Conservation (phyloP, 495 filamentous ascomycete genomes). For the Geopyxis carbonaria region DNA sequence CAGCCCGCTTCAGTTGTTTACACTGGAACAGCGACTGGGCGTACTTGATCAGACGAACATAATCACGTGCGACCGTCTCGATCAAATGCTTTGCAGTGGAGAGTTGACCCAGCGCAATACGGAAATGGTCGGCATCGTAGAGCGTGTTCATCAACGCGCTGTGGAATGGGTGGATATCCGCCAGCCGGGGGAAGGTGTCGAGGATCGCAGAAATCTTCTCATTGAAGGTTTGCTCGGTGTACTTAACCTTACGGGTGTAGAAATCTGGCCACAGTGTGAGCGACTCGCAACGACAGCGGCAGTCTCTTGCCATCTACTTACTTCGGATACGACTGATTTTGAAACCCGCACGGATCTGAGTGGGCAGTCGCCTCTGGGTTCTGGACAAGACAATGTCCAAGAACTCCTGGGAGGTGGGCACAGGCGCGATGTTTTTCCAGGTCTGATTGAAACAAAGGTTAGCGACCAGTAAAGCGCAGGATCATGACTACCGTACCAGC, state of each 20-base stretch:
- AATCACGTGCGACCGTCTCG: conserved; percentile 86
- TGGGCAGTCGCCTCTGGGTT: conserved; percentile 86
- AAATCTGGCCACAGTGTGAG: too few relatives aligned
- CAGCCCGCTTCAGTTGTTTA: conserved; percentile 82
- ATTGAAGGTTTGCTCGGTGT: conserved; percentile 89
- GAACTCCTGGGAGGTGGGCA: conserved; percentile 88
- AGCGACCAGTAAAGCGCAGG: background rate
- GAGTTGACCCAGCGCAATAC: conserved; percentile 87
- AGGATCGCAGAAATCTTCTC: conserved; percentile 83
- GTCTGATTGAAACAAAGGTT: conserved; percentile 20
- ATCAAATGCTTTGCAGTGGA: conserved; percentile 92
- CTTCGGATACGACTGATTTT: conserved; percentile 90
- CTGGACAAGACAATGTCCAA: conserved; percentile 89
- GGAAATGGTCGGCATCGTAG: conserved; percentile 96
- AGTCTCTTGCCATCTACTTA: too few relatives aligned
- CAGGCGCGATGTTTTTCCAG: conserved; percentile 60
- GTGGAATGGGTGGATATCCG: conserved; percentile 95
- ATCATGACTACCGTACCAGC: conserved; percentile 1
- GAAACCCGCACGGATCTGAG: conserved; percentile 90
- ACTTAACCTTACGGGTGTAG: conserved; percentile 97
- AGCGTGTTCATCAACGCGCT: conserved; percentile 70
- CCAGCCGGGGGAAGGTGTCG: conserved; percentile 80
- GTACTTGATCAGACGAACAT: conserved; percentile 87
- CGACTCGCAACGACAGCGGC: conserved; percentile 10
- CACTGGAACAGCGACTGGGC: conserved; percentile 90